A percentile compares a stretch with the other conserved stretches of the same genome.
Conservation (phyloP, 768 basidiomycete genomes). For the Suillus occidentalis region DNA sequence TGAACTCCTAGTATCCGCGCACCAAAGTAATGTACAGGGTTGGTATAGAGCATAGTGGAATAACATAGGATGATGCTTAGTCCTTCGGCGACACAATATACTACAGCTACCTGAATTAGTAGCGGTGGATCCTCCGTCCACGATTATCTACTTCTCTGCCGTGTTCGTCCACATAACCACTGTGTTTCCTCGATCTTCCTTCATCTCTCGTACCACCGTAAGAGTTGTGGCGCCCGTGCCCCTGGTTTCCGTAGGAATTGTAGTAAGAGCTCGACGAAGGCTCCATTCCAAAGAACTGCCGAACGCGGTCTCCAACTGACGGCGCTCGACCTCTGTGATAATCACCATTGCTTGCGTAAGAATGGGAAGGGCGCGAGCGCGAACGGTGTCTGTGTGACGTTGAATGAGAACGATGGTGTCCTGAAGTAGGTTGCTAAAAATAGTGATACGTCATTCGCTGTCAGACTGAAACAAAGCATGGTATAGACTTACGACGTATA, state of each 20-base stretch:
- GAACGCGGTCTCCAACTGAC: slow-evolving; percentile 39
- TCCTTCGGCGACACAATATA: not conserved
- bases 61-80: not conserved
- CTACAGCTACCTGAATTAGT: not conserved
- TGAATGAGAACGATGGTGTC: slow-evolving; percentile 19
- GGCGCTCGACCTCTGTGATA: slow-evolving; percentile 18
- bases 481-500: slow-evolving; percentile 16
- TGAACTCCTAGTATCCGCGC: not conserved
- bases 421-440: slow-evolving; percentile 23
- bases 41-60: too few species aligned
- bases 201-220: slow-evolving; percentile 24
- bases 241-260: slow-evolving; percentile 13
- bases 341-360: not conserved
- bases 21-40: not conserved
- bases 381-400: slow-evolving; percentile 19
- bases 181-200: slow-evolving; percentile 4
- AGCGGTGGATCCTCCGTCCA: slow-evolving; percentile 13
- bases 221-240: slow-evolving; percentile 28
- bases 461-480: not conserved
- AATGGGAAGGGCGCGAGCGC: slow-evolving; percentile 11
- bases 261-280: slow-evolving; percentile 12
- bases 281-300: slow-evolving; percentile 37
- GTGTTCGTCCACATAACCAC: slow-evolving; percentile 22
- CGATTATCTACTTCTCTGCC: slow-evolving; percentile 28
- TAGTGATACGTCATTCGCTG: not conserved